Evolutionary conservation across 2,329 filamentous ascomycete genomes (phyloP).

Genomic region (Ophiostoma australiae): DNA sequence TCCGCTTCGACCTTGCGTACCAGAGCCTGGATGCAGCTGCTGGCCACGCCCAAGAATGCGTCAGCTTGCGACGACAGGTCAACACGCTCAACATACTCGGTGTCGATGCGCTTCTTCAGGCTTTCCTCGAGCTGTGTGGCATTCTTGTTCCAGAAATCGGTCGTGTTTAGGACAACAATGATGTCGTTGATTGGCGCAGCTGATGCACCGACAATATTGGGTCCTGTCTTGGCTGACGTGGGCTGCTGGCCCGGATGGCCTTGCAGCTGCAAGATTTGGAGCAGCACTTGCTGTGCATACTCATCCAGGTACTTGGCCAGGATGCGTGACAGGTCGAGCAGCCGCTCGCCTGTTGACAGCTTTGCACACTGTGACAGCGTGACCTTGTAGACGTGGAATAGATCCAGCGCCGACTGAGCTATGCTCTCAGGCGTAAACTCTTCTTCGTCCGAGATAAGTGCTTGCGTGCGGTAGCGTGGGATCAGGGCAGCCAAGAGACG

Average conservation of each 20-base stretch:
- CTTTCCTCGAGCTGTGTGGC: slow-evolving; percentile 91
- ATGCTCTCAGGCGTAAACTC: slow-evolving; percentile 89
- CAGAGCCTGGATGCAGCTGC: slow-evolving; percentile 75
- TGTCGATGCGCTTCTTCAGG: slow-evolving; percentile 84
- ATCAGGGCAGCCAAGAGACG: slow-evolving; percentile 79
- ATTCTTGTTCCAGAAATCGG: slow-evolving; percentile 94
- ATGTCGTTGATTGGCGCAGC: slow-evolving; percentile 54
- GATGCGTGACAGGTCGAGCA: slow-evolving; percentile 78
- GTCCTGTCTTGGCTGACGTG: not conserved
- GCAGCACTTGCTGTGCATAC: slow-evolving; percentile 87
- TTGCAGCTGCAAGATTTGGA: slow-evolving; percentile 56
- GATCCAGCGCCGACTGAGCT: slow-evolving; percentile 87
- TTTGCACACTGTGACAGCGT: slow-evolving; percentile 93
- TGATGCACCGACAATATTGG: slow-evolving; percentile 18
- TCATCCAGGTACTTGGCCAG: slow-evolving; percentile 92
- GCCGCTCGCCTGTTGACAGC: slow-evolving; percentile 80
- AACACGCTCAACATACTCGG: slow-evolving; percentile 67
- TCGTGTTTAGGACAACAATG: slow-evolving; percentile 86
- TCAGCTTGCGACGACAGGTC: slow-evolving; percentile 92
- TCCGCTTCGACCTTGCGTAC: slow-evolving; percentile 78
- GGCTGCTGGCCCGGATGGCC: not conserved
- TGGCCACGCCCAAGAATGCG: slow-evolving; percentile 90
- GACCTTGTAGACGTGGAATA: slow-evolving; percentile 95
- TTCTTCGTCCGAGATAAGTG: slow-evolving; percentile 74
- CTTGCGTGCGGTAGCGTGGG: slow-evolving; percentile 79